Evolutionary conservation across 495 filamentous ascomycete species (phyloP).

Genomic region (Aspergillus conjunctus): DNA sequence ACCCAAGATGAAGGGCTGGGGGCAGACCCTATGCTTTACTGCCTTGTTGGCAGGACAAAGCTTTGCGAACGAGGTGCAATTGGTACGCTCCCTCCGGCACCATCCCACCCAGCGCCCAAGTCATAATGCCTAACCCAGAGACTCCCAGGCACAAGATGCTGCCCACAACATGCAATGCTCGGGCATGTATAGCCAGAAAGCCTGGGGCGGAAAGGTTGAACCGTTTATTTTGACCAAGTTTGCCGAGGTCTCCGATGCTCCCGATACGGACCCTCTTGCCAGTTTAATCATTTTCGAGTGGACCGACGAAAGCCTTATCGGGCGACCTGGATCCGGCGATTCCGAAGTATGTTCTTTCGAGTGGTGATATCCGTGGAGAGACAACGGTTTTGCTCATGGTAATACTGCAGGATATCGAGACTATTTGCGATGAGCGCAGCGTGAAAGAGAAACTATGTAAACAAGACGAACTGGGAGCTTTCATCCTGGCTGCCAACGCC

Average conservation of each 20-base stretch:
- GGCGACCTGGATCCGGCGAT: constrained; percentile 44
- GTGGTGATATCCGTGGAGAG: background rate
- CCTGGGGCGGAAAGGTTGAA: constrained; percentile 87
- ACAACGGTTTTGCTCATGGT: constrained; percentile 22
- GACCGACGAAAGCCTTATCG: constrained; percentile 78
- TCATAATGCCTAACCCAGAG: constrained; percentile 23
- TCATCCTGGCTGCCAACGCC: constrained; percentile 75
- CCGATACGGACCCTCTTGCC: constrained; percentile 69
- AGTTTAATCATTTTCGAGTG: constrained; percentile 95
- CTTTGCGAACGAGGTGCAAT: constrained; percentile 63
- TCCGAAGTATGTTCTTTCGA: constrained; percentile 33
- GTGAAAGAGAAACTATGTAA: constrained; percentile 73
- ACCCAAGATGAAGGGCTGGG: constrained; percentile 56
- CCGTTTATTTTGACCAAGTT: constrained; percentile 89
- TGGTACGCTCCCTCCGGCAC: constrained; percentile 48
- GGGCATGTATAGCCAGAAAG: constrained; percentile 92
- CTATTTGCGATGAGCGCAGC: constrained; percentile 71
- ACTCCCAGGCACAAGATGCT: constrained; percentile 68
- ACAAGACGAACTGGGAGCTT: constrained; percentile 74
- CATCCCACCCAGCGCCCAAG: background rate
- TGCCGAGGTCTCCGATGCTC: constrained; percentile 55
- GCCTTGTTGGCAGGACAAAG: constrained; percentile 54
- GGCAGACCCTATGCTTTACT: constrained; percentile 50
- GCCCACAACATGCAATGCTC: constrained; percentile 84
- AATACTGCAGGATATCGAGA: constrained; percentile 56